A percentile compares a stretch with the other conserved stretches of the same genome.
Evolutionary conservation across 169 alveolate species (phyloP).

Genomic region (Plasmodium fragile): DNA sequence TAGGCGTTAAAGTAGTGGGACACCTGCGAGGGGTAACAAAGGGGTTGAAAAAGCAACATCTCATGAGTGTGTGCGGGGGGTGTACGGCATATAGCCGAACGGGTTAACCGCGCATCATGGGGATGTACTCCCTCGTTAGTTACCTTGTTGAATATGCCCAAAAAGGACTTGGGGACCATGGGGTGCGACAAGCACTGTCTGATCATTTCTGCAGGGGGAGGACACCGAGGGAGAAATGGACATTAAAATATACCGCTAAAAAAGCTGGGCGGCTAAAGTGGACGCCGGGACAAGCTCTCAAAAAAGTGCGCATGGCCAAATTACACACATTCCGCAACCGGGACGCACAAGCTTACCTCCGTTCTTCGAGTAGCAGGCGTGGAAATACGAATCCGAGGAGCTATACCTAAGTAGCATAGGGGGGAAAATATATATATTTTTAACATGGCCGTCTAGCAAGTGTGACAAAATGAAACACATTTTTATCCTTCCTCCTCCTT

Average conservation of each 20-base stretch:
- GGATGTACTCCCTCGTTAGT: not conserved
- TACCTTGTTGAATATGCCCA: conserved; percentile 56
- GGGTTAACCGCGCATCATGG: not conserved
- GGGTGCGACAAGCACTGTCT: conserved; percentile 73
- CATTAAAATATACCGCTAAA: no score
- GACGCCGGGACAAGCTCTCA: not conserved
- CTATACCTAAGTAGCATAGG: conserved; percentile 20
- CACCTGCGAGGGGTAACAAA: not conserved
- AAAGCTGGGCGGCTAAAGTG: not conserved
- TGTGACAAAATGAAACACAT: not conserved
- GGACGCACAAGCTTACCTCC: conserved; percentile 30
- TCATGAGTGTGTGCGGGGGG: not conserved
- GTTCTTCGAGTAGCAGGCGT: conserved; percentile 68
- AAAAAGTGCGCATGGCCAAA: not conserved
- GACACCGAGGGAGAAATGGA: not conserved
- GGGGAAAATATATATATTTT: not conserved
- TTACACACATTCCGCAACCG: not conserved
- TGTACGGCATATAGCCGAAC: not conserved
- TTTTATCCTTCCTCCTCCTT: not conserved
- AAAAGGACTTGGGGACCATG: conserved; percentile 40
- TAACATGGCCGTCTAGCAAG: not conserved
- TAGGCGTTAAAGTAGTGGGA: conserved; percentile 51
- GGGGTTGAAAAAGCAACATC: not conserved
- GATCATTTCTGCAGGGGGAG: conserved; percentile 65
- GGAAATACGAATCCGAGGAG: conserved; percentile 75